These are phyloP conservation scores for Penicillium freii DNA, from an alignment of 2,329 filamentous ascomycete species.

Conservation along the genomic window DNA sequence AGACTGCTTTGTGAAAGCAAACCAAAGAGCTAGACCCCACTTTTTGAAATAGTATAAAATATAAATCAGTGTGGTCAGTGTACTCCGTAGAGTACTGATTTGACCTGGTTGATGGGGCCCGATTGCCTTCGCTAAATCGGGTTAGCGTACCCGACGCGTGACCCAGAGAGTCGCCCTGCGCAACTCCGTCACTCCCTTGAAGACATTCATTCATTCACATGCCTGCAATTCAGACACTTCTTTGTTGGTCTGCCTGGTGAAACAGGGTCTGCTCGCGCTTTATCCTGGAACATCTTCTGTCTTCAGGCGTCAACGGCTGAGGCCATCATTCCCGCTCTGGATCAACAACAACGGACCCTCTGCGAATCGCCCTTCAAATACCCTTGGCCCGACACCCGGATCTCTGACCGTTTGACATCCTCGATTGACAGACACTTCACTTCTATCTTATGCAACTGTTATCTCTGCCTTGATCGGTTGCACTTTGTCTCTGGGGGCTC, in stretches of 20 bases:
- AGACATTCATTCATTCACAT: constrained; percentile 12
- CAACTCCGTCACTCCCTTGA: constrained; percentile 27
- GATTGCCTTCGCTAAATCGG: constrained; percentile 18
- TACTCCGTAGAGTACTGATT: background rate
- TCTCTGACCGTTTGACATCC: background rate
- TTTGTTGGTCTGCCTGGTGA: constrained; percentile 6
- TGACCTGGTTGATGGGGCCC: constrained; percentile 2
- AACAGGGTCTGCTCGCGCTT: constrained; percentile 3
- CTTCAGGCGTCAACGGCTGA: background rate
- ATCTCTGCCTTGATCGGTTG: constrained; percentile 4
- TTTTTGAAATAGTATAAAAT: background rate
- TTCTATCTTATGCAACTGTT: constrained; percentile 14
- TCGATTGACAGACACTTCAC: background rate
- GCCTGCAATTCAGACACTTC: constrained; percentile 11
- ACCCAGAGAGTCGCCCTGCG: constrained; percentile 34
- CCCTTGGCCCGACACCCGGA: background rate
- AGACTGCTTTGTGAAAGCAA: background rate
- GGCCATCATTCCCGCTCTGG: background rate
- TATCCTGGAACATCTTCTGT: background rate
- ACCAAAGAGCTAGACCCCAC: background rate
- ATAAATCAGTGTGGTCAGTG: background rate
- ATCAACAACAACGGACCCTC: constrained; percentile 12
- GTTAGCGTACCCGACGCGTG: constrained; percentile 42
- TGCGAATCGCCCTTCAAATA: constrained; percentile 12
- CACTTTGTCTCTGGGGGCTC: constrained; percentile 13